Evolutionary conservation across 148 eudicot species (phyloP), one percentile per base, ranked within the genome.

Genomic region (Diospyros kaki): DNA sequence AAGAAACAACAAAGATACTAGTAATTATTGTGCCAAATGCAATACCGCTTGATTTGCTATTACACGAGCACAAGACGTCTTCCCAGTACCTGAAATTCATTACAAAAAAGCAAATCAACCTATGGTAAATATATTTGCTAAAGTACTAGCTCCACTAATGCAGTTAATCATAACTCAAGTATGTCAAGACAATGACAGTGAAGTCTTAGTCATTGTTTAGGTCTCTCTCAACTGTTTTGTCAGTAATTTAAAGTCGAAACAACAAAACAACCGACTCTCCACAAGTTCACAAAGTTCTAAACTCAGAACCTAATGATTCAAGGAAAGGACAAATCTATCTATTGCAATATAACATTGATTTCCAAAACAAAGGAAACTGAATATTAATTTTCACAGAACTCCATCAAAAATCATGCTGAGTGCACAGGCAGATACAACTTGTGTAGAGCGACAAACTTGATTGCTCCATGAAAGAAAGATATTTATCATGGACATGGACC

Each of bases 21-120:
- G 39, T 2, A 3, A 45, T 51, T 15, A 54, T 43, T 78, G 39
- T 28, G 72, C 51, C 41, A 5, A 48, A 71, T 75, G 72, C 69
- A 81, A 63, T 88, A 96, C 99, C 88, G 94, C 93, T 83, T 93
- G 91, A 83, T 76, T 83, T 76, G 99, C 97, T 81, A 96, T 96
- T 50, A 93, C 99, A 77, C 98, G 98, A 69, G 99, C 99, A 71
- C 98, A 91, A 60, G 97, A 96, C 70, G 99, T 96, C 86, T 96
- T 96, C 82, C 99, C 99, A n/a, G 99, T 96, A 78, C 99, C 99
- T 96, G 88, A 82, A 82, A 82, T 67, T 66, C 72, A 76, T 73
- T 51, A 9, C 3, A 39, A 74, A 66, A 58, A 75, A 48, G 51
- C 9, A 78, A 69, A 63, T 62, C 39, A 75, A 46, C 53, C 44